A percentile compares a stretch with the other conserved stretches of the same genome.
Conservation (phyloP, 768 basidiomycete genomes). For the Termitomyces sp. region DNA sequence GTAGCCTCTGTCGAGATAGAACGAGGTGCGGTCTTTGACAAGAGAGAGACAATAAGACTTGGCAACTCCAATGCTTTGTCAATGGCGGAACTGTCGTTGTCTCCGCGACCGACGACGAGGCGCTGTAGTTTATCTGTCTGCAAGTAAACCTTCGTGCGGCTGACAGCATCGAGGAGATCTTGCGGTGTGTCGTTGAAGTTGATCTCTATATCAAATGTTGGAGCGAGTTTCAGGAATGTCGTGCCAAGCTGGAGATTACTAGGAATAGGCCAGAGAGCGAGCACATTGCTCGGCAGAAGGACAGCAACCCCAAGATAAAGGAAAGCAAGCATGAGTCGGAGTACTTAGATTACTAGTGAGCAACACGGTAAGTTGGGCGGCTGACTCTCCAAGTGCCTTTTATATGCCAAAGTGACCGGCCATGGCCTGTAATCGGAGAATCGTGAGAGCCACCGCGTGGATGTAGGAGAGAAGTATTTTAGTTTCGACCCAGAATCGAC, state of each 20-base stretch:
- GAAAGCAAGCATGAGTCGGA: constrained; percentile 7
- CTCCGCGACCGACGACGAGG: constrained; percentile 57
- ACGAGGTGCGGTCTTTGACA: constrained; percentile 23
- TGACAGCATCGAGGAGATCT: constrained; percentile 58
- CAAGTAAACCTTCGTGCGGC: constrained; percentile 41
- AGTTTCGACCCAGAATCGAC: background rate
- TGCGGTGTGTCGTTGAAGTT: constrained; percentile 39
- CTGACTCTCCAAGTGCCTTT: background rate
- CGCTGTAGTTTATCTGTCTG: constrained; percentile 53
- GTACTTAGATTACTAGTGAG: too few relatives aligned
- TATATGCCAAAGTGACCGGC: background rate
- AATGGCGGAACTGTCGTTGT: constrained; percentile 38
- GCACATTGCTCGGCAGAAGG: constrained; percentile 5
- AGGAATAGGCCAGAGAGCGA: constrained; percentile 48
- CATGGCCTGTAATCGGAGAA: too few relatives aligned
- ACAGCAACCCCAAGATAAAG: constrained; percentile 1
- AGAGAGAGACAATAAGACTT: constrained; percentile 41
- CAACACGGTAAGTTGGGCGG: background rate
- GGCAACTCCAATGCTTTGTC: constrained; percentile 37
- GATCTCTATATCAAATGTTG: constrained; percentile 48
- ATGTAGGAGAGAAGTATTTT: background rate
- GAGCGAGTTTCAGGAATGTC: constrained; percentile 42
- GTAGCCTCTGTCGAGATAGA: constrained; percentile 54
- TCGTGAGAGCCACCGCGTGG: background rate
- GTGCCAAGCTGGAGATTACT: constrained; percentile 39